phyloP scores from a whole-genome alignment of 1,284 basidiomycete genomes.

The Testicularia cyperi region DNA sequence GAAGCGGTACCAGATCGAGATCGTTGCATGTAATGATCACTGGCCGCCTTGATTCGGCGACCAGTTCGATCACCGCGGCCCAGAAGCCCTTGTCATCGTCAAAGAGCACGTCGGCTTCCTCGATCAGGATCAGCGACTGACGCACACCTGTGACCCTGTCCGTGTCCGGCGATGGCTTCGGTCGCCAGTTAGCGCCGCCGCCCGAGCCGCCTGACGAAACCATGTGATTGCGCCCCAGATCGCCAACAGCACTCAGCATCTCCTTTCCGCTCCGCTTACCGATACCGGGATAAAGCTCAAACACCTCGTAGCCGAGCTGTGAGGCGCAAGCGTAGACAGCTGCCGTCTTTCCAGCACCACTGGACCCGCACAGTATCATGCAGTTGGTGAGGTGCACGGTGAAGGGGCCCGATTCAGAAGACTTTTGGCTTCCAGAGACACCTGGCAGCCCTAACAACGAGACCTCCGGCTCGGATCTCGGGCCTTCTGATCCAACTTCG shows the following conservation, averaged over 20 bases:
- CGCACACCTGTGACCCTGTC: conserved; percentile 59
- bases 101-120: conserved; percentile 93
- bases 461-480: too few species aligned
- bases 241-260: conserved; percentile 80
- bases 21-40: conserved; percentile 56
- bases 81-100: conserved; percentile 89
- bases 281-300: conserved; percentile 95
- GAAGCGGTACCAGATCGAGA: conserved; percentile 20
- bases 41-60: conserved; percentile 47
- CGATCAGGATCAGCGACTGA: conserved; percentile 89
- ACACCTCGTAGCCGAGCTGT: conserved; percentile 88
- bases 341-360: conserved; percentile 53
- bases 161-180: background rate
- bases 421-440: background rate
- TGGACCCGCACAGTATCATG: conserved; percentile 72
- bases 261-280: conserved; percentile 74
- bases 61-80: conserved; percentile 66
- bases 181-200: conserved; percentile 30
- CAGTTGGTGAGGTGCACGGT: conserved; percentile 44
- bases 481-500: too few species aligned
- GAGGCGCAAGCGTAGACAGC: conserved; percentile 56
- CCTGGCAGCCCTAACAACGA: too few species aligned
- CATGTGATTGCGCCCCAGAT: conserved; percentile 78
- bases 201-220: conserved; percentile 45
- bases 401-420: background rate